These are phyloP conservation scores for Fagopyrum homotropicum DNA, from an alignment of 148 eudicot species.

Conservation along the genomic window DNA sequence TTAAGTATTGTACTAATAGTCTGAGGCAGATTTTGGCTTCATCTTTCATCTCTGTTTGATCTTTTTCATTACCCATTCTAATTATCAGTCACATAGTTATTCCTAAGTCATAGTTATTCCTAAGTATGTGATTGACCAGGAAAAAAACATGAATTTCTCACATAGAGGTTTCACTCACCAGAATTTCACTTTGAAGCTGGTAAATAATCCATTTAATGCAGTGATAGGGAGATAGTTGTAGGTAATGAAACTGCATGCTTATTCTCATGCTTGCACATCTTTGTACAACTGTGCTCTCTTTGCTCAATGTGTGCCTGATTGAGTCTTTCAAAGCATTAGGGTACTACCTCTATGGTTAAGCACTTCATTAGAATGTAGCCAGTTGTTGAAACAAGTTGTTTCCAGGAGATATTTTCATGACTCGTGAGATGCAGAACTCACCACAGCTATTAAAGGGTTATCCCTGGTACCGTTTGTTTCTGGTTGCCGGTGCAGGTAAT, in stretches of 20 bases:
- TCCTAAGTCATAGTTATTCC: neutral
- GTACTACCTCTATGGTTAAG: neutral
- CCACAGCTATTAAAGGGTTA: neutral
- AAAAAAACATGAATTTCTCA: neutral
- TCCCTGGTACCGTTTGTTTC: neutral
- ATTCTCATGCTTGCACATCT: neutral
- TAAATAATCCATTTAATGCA: neutral
- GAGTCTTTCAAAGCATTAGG: neutral
- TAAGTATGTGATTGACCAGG: neutral
- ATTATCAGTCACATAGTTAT: neutral
- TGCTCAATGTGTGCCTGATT: neutral
- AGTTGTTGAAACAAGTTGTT: neutral
- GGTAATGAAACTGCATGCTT: neutral
- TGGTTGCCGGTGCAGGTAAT: constrained; percentile 2
- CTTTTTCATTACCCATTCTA: neutral
- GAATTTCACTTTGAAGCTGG: neutral
- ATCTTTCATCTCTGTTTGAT: neutral
- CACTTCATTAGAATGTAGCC: neutral
- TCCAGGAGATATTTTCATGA: neutral
- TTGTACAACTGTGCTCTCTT: neutral
- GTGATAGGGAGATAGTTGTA: neutral
- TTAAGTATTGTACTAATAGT: neutral
- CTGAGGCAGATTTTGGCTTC: neutral
- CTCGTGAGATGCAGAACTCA: constrained; percentile 6
- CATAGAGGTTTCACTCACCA: neutral